phyloP scores from a whole-genome alignment of 495 filamentous ascomycete species.

The Aspergillus funiculosus region DNA sequence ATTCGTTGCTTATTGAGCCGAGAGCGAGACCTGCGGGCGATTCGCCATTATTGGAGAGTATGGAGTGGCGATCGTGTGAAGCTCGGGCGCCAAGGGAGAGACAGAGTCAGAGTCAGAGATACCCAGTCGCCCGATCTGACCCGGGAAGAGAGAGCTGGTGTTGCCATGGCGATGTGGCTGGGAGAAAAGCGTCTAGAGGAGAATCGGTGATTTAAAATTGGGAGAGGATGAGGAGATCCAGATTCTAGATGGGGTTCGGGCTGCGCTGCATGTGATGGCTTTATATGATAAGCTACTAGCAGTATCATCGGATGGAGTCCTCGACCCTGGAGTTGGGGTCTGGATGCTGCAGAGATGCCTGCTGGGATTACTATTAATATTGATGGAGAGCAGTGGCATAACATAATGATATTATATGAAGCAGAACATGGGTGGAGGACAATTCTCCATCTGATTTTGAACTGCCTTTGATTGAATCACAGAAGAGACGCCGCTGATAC shows the following conservation, averaged over 20 bases:
- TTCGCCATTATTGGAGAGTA: slow-evolving; percentile 1
- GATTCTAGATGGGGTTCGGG: slow-evolving; percentile 2
- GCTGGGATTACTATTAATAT: no score
- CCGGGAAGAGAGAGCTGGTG: slow-evolving; percentile 17
- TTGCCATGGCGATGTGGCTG: slow-evolving; percentile 26
- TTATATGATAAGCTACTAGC: neutral
- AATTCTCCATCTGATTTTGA: no score
- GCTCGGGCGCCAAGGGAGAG: slow-evolving; percentile 18
- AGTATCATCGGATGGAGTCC: no score
- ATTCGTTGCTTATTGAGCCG: neutral
- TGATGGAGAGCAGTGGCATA: neutral
- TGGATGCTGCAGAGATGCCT: slow-evolving; percentile 8
- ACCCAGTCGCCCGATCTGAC: slow-evolving; percentile 23
- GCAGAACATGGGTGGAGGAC: no score
- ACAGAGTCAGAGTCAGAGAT: neutral
- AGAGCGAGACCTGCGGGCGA: slow-evolving; percentile 4
- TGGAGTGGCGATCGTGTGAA: slow-evolving; percentile 13
- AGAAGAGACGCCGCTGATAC: neutral
- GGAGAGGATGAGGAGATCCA: neutral
- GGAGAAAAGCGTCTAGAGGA: neutral
- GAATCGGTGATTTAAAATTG: neutral
- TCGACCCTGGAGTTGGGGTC: neutral
- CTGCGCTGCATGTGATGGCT: neutral
- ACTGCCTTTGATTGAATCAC: no score
- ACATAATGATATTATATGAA: no score